These are phyloP conservation scores for Phyllosticta capitalensis DNA, from an alignment of 2,329 filamentous ascomycete species.

Conservation along the genomic window DNA sequence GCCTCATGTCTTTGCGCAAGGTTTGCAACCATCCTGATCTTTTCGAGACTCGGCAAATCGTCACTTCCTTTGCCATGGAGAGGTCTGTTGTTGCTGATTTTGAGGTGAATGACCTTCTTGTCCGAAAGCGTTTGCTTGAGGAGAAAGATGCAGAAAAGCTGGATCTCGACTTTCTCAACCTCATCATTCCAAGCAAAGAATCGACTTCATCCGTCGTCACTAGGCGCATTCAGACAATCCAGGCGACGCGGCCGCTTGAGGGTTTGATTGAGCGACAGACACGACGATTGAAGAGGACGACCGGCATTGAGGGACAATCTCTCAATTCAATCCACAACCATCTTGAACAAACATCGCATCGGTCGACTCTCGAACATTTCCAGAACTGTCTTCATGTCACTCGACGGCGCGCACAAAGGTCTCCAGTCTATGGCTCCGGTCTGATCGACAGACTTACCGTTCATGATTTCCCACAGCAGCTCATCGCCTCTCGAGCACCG, in stretches of 20 bases:
- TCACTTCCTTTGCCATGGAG: slow-evolving; percentile 90
- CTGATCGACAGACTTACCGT: slow-evolving; percentile 68
- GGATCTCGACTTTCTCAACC: slow-evolving; percentile 67
- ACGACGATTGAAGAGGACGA: slow-evolving; percentile 41
- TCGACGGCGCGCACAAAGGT: slow-evolving; percentile 66
- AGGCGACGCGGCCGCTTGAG: slow-evolving; percentile 59
- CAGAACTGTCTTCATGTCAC: slow-evolving; percentile 76
- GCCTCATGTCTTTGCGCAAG: slow-evolving; percentile 92
- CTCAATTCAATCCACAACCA: slow-evolving; percentile 61
- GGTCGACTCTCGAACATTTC: slow-evolving; percentile 51
- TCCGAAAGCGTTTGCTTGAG: slow-evolving; percentile 58
- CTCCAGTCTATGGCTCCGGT: slow-evolving; percentile 70
- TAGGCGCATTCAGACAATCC: slow-evolving; percentile 34
- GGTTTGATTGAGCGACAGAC: slow-evolving; percentile 65
- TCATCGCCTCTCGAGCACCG: slow-evolving; percentile 1
- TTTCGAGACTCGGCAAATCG: slow-evolving; percentile 91
- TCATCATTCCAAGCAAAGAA: slow-evolving; percentile 65
- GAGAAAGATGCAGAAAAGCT: slow-evolving; percentile 54
- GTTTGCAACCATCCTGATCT: slow-evolving; percentile 98
- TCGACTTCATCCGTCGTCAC: slow-evolving; percentile 43
- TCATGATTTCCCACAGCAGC: slow-evolving; percentile 24
- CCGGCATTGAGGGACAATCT: slow-evolving; percentile 54
- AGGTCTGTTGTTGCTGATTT: slow-evolving; percentile 68
- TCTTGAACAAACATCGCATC: slow-evolving; percentile 52
- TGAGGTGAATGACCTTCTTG: slow-evolving; percentile 58